phyloP scores from a whole-genome alignment of 2,329 filamentous ascomycete species.

The Trichoderma atrobrunneum region DNA sequence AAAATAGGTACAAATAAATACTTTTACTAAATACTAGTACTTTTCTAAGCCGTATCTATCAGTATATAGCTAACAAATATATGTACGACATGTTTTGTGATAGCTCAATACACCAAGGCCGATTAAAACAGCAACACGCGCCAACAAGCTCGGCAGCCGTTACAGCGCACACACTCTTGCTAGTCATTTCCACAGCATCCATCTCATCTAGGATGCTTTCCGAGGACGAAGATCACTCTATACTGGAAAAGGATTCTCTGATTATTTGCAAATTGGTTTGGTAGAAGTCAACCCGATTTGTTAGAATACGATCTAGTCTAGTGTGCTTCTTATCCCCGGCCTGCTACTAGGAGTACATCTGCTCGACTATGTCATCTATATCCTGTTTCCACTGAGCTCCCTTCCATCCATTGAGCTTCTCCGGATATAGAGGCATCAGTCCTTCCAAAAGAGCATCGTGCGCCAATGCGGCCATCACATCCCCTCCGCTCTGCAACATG shows the following conservation, averaged over 20 bases:
- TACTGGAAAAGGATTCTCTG: background rate
- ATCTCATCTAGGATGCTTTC: too few relatives aligned
- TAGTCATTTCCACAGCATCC: background rate
- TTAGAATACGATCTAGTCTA: too few relatives aligned
- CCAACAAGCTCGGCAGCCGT: background rate
- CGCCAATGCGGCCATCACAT: background rate
- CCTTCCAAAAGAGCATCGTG: constrained; percentile 1
- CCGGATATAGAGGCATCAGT: background rate
- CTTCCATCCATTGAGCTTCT: constrained; percentile 5
- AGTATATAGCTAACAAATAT: too few relatives aligned
- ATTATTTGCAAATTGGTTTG: background rate
- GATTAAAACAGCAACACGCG: background rate
- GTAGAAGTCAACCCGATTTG: background rate
- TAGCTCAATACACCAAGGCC: background rate
- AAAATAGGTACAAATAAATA: background rate
- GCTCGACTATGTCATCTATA: background rate
- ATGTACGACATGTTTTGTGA: too few relatives aligned
- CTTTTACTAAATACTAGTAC: background rate
- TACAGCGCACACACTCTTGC: background rate
- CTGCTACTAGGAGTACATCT: background rate
- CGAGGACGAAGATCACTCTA: background rate
- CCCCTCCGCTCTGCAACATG: background rate
- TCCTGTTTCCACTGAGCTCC: background rate
- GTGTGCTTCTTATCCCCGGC: too few relatives aligned
- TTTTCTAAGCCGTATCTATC: too few relatives aligned